Conservation (phyloP, 345 rosid species). For the Crucihimalaya himalaica region DNA sequence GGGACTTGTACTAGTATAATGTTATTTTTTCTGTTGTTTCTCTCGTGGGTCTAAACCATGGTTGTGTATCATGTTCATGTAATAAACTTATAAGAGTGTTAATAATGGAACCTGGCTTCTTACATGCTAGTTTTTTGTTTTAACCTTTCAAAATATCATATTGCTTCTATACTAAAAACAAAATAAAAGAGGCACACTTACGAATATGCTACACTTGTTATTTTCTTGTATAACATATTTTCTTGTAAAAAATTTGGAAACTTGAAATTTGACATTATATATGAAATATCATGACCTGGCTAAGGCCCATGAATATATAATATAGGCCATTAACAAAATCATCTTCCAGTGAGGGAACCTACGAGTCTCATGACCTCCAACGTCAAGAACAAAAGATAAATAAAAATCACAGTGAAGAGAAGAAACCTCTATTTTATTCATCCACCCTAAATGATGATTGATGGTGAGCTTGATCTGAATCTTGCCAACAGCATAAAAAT, state of each 20-base stretch:
- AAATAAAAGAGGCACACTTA: background rate
- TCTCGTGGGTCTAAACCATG: conserved; percentile 19
- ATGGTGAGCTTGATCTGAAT: conserved; percentile 5
- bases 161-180: background rate
- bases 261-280: background rate
- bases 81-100: background rate
- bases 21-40: conserved; percentile 28
- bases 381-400: background rate
- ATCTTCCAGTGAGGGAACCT: background rate
- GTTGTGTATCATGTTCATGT: background rate
- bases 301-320: background rate
- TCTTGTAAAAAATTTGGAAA: background rate
- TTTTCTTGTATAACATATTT: background rate
- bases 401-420: conserved; percentile 14
- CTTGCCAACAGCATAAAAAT: background rate
- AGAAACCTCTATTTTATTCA: conserved; percentile 20
- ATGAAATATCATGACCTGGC: background rate
- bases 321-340: background rate
- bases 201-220: background rate
- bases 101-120: conserved; percentile 10
- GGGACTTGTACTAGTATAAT: conserved; percentile 17
- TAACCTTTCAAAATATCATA: background rate
- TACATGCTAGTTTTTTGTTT: background rate
- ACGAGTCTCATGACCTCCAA: background rate
- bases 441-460: background rate